Evolutionary conservation across 1,284 basidiomycete species (phyloP).

Genomic region (Cystobasidium pallidum): DNA sequence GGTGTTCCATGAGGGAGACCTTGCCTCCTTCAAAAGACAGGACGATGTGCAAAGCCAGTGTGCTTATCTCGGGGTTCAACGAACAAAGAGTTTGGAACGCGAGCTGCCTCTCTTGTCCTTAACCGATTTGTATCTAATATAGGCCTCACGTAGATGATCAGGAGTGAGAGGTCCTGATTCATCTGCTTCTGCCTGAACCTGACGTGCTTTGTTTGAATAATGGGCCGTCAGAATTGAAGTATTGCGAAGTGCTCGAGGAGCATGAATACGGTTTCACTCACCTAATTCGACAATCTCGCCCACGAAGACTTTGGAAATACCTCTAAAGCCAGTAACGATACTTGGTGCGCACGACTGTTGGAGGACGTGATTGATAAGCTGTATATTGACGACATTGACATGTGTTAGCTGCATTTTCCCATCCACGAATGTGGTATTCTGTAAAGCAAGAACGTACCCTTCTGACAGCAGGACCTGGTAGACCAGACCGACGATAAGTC

Average conservation of each 20-base stretch:
- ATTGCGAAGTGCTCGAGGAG: neutral
- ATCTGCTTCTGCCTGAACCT: slow-evolving; percentile 70
- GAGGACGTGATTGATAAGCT: slow-evolving; percentile 81
- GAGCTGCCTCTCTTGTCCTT: slow-evolving; percentile 60
- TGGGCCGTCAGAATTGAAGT: neutral
- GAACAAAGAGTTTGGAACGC: slow-evolving; percentile 47
- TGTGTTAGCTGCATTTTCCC: neutral
- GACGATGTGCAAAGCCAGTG: neutral
- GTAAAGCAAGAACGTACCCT: slow-evolving; percentile 62
- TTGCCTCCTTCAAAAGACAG: too few relatives aligned
- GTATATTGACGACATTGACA: slow-evolving; percentile 12
- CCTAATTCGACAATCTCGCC: slow-evolving; percentile 82
- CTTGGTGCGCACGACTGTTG: slow-evolving; percentile 77
- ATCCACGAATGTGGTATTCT: neutral
- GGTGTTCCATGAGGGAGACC: too few relatives aligned
- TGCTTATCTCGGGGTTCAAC: neutral
- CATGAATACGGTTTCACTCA: neutral
- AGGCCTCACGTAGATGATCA: slow-evolving; percentile 83
- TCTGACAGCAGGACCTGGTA: slow-evolving; percentile 78
- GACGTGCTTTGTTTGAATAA: slow-evolving; percentile 64
- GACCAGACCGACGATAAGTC: slow-evolving; percentile 77
- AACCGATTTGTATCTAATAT: slow-evolving; percentile 77
- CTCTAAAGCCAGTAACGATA: slow-evolving; percentile 83
- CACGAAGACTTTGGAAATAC: slow-evolving; percentile 87
- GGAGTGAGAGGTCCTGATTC: slow-evolving; percentile 79